Evolutionary conservation across 2,329 filamentous ascomycete genomes (phyloP).

Genomic region (Hymenoscyphus infarciens): DNA sequence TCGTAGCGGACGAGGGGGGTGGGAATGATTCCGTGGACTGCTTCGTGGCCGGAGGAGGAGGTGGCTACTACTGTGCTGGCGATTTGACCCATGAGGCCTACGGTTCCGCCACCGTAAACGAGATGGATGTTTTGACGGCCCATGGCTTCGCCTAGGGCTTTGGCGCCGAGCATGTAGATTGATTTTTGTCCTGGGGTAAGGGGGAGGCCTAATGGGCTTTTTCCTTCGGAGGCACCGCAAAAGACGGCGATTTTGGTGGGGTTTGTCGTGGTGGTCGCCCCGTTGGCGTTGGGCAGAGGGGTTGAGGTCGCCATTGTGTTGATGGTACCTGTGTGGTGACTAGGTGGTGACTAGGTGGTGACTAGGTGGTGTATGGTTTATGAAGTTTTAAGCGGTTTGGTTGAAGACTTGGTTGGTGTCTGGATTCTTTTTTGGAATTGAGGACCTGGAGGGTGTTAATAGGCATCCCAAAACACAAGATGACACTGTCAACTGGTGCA

Average conservation of each 20-base stretch:
- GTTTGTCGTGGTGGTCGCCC: slow-evolving; percentile 24
- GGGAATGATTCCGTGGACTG: slow-evolving; percentile 93
- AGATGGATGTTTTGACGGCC: slow-evolving; percentile 76
- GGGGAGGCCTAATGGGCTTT: slow-evolving; percentile 63
- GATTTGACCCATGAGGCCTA: slow-evolving; percentile 92
- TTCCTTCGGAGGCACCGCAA: slow-evolving; percentile 79
- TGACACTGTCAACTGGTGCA: not conserved
- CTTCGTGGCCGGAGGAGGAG: slow-evolving; percentile 71
- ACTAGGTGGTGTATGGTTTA: not conserved
- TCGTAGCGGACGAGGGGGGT: slow-evolving; percentile 78
- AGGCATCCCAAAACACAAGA: not conserved
- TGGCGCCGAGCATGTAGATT: slow-evolving; percentile 56
- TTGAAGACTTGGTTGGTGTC: too few relatives aligned
- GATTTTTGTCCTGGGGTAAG: not conserved
- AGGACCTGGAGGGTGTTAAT: too few relatives aligned
- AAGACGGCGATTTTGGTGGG: slow-evolving; percentile 79
- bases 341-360: not conserved
- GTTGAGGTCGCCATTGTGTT: not conserved
- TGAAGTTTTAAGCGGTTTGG: not conserved
- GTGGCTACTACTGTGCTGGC: slow-evolving; percentile 82
- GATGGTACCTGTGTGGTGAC: not conserved
- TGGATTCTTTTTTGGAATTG: too few relatives aligned
- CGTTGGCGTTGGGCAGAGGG: slow-evolving; percentile 22
- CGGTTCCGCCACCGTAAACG: slow-evolving; percentile 92
- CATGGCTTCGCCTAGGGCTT: slow-evolving; percentile 60